Base-by-base conservation (phyloP, 164 flowering plant species). In the Vitis rupestris region DNA sequence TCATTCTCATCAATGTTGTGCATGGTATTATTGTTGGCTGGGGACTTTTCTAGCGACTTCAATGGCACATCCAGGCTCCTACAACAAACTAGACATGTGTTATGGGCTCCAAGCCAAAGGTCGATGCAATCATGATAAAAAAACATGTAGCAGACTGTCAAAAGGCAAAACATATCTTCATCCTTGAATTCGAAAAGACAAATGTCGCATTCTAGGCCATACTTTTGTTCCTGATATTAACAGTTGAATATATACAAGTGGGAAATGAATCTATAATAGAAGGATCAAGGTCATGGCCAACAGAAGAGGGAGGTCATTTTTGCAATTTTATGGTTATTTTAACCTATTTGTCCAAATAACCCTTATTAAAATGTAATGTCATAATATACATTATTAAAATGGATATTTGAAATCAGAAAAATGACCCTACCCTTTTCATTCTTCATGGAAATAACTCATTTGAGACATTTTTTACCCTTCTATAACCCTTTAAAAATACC, bases 51-150 rank as follows among this genome's bases (percentile, higher is more conserved):
- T 19, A 19, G 23, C 23, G 70, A 52, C 23, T 56, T 16, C 3
- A 15, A 27, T 3, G 59, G 59, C 0, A 74, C 16, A 30, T 87
- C 86, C 2, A 89, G 92, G 31, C 75, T 68, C 1, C 81, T 11
- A 0, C 98, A 89, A 72, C 97, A 94, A 27, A 89, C 91, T 0
- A 94, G 97, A 57, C 98, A 94, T 0, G 97, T 85, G 10, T 80
- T 85, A 70, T 90, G 97, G 3, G 87, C 78, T 23, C 64, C 81
- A 10, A 92, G 82, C 98, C 97, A 94, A 2, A 88, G 81, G 74
- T 89, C 95, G 17, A 94, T 83, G 74, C 98, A 92, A n/a, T 92
- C 92, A 37, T 81, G 86, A 70, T 92, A 93, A 78, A 90, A 94
- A 0, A 0, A 85, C 90, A 74, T 94, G 98, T 64, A 79, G 66